Evolutionary conservation across 108 stramenopile genomes (phyloP), one percentile per base, ranked within the genome.

Genomic region (Chaetoceros tenuissimus): DNA sequence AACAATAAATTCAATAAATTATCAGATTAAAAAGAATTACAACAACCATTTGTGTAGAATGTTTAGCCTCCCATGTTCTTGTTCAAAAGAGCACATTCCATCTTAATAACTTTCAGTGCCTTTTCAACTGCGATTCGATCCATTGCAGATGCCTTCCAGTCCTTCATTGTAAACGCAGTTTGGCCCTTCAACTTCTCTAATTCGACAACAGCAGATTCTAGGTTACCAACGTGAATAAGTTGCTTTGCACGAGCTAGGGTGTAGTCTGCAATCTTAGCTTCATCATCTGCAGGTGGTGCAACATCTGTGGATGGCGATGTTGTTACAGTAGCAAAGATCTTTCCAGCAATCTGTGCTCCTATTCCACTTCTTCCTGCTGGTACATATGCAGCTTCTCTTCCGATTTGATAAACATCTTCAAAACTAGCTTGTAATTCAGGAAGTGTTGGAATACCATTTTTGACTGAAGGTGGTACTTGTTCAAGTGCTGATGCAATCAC

Each of bases 61-160:
- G 24, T 43, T 21, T 40, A 64, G 31, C 59, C 46, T 17, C 67
- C 66, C 71, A 89, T 57, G 50, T 60, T 74, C 53, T 86, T 77
- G 56, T 90, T 85, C 66, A 83, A 67, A 18, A 90, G 64, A 8
- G 89, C 82, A 67, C 80, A 80, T 66, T 90, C 89, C 78, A 86
- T 52, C 67, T 79, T 80, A 54, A 90, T 84, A 17, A 84, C 81
- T 59, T 82, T 82, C 30, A 90, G 70, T 16, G 85, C 85, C 57
- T 85, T 82, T 45, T 90, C 85, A 8, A 84, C 80, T 13, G 80
- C 66, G 17, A 90, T 65, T 26, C 89, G 75, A 56, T 84, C 81
- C 76, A 55, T 67, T 2, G 82, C 89, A 24, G 59, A 51, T 22
- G 56, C 25, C 46, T 84, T 84, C 89, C 89, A 90, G 60, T 86